Percentiles rank a stretch among this genome's conserved stretches.
Conservation (phyloP, 345 rosid species). For the Populus simonii region DNA sequence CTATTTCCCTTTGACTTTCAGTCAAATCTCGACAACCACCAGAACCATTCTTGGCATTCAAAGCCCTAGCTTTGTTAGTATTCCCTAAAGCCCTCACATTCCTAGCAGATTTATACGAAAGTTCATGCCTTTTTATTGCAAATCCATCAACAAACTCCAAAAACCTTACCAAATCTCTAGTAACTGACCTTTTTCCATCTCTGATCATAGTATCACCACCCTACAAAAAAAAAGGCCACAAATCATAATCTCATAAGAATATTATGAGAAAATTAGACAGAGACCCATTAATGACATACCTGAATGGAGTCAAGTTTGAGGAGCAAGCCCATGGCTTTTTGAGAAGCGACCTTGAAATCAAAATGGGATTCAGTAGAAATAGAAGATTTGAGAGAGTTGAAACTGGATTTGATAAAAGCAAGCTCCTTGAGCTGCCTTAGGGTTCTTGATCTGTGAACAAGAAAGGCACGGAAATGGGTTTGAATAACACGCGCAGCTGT, state of each 20-base stretch:
- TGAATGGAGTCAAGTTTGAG: constrained; percentile 70
- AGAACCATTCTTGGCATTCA: not conserved
- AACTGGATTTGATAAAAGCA: constrained; percentile 61
- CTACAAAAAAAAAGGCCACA: constrained; percentile 27
- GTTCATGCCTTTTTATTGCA: constrained; percentile 36
- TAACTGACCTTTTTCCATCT: constrained; percentile 67
- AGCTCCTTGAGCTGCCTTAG: constrained; percentile 77
- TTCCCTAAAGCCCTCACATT: constrained; percentile 31
- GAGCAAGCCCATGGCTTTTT: constrained; percentile 60
- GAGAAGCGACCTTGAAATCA: constrained; percentile 45
- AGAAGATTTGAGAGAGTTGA: constrained; percentile 59
- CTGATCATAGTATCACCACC: constrained; percentile 73
- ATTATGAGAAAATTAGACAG: not conserved
- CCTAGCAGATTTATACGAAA: constrained; percentile 30
- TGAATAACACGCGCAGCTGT: constrained; percentile 83
- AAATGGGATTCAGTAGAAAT: constrained; percentile 46
- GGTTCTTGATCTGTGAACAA: constrained; percentile 72
- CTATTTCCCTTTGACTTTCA: constrained; percentile 30
- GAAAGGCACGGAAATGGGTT: constrained; percentile 67
- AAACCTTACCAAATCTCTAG: constrained; percentile 61
- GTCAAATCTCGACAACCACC: constrained; percentile 20
- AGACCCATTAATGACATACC: constrained; percentile 36
- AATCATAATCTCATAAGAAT: not conserved
- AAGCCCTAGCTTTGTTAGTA: constrained; percentile 30
- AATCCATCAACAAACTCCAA: constrained; percentile 56